Percentiles rank a stretch among this genome's conserved stretches.
Conservation (phyloP, 805 yeast genomes). For the Sugiyamaella mastotermitis region DNA sequence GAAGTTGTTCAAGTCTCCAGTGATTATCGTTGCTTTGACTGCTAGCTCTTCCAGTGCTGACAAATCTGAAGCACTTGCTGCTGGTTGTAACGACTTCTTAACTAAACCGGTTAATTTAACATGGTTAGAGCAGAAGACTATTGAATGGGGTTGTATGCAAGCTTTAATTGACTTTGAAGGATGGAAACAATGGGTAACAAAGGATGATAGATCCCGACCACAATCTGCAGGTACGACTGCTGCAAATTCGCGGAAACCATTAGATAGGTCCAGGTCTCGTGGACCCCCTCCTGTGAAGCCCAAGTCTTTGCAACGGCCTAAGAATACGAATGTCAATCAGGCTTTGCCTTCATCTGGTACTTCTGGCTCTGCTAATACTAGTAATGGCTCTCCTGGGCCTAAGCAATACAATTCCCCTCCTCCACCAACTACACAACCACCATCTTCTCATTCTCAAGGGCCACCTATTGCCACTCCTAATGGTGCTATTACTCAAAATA, state of each 20-base stretch:
- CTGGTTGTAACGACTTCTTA: constrained; percentile 95
- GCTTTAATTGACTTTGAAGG: constrained; percentile 93
- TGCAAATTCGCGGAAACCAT: background rate
- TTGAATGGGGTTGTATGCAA: constrained; percentile 99
- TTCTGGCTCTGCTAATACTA: background rate
- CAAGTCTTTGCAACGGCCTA: too few species aligned
- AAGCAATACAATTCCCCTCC: too few species aligned
- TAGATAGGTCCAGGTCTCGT: constrained; percentile 4
- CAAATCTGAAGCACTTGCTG: constrained; percentile 84
- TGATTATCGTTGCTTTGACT: constrained; percentile 95
- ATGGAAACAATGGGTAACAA: constrained; percentile 49
- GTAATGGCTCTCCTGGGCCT: background rate
- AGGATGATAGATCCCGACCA: constrained; percentile 2
- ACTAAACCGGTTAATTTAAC: constrained; percentile 93
- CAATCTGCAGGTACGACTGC: background rate
- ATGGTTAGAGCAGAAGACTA: constrained; percentile 87
- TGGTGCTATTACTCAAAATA: background rate
- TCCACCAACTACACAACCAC: too few species aligned
- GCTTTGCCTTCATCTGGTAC: too few species aligned
- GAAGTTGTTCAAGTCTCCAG: constrained; percentile 76
- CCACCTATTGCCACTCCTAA: background rate
- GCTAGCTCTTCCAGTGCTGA: constrained; percentile 85
- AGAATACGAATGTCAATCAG: too few species aligned
- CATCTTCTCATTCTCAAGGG: too few species aligned
- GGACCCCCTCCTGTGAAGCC: too few species aligned